phyloP scores from a whole-genome alignment of 495 filamentous ascomycete species.

The Penicillium ucsense region DNA sequence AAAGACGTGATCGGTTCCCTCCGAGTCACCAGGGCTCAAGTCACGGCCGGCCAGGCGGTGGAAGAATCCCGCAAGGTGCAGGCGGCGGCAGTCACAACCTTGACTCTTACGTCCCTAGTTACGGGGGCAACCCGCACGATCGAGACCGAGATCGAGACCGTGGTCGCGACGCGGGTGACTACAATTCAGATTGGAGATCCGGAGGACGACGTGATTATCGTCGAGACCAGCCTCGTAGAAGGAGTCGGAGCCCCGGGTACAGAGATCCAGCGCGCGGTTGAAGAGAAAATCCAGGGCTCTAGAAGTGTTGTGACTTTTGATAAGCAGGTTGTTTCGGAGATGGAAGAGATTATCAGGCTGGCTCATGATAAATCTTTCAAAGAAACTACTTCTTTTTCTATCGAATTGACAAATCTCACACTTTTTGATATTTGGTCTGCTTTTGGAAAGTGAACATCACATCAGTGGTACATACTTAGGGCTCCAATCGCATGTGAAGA shows the following conservation, averaged over 20 bases:
- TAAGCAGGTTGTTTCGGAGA: too few species aligned
- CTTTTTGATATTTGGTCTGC: too few species aligned
- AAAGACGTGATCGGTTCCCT: slow-evolving; percentile 19
- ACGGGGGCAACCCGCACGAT: slow-evolving; percentile 15
- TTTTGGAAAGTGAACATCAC: too few species aligned
- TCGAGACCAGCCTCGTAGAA: slow-evolving; percentile 25
- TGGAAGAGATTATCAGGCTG: too few species aligned
- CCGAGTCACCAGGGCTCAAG: neutral
- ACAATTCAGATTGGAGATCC: slow-evolving; percentile 17
- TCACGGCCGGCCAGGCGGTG: slow-evolving; percentile 12
- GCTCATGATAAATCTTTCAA: too few species aligned
- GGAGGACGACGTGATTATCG: slow-evolving; percentile 21
- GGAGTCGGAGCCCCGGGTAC: slow-evolving; percentile 31
- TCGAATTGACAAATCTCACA: too few species aligned
- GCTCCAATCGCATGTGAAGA: too few species aligned
- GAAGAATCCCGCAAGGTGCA: slow-evolving; percentile 12
- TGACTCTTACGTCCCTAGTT: slow-evolving; percentile 35
- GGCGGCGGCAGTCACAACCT: slow-evolving; percentile 6
- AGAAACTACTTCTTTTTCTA: too few species aligned
- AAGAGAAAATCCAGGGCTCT: neutral
- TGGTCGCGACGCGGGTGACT: slow-evolving; percentile 13
- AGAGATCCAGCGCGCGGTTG: slow-evolving; percentile 16
- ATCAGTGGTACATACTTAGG: too few species aligned
- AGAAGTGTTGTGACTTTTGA: too few species aligned
- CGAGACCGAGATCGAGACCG: neutral